Base-by-base conservation (phyloP, 495 filamentous ascomycete species). In the Xylaria grammica region DNA sequence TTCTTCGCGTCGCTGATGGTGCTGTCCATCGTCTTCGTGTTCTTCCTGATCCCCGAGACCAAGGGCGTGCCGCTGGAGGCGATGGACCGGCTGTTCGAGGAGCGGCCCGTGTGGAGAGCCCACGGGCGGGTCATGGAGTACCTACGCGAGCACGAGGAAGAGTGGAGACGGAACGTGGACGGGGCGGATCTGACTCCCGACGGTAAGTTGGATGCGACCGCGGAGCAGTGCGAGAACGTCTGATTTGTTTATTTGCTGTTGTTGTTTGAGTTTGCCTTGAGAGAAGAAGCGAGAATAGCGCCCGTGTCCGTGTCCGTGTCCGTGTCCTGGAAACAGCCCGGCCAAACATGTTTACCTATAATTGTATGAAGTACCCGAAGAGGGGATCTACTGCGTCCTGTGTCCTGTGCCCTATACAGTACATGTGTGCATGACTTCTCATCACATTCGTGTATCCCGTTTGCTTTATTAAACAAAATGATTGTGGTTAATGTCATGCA, bases 1-100 rank as follows among this genome's bases (percentile, higher is more conserved):
- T 91, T 92, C 81, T 93, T 93, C 67, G 89, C 89, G 1, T 84
- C 83, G 2, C 76, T 91, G 66, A 91, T 91, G 87, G 79, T 90
- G 13, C 67, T 85, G 13, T 88, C 87, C 26, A 83, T 89, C 49
- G 58, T 86, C 66, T 93, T 91, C 68, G 85, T 90, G 34, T 84
- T 72, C 57, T 82, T 84, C 65, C 72, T 75, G 11, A 38, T 84
- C 4, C 82, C 82, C 2, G 82, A 85, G 77, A 85, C 82, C 3
- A 85, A 84, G 61, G 76, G 77, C 17, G 69, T 84, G 17, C 77
- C 80, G 4, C 74, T 85, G n/a, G 82, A 85, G 67, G 74, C 76
- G n/a, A 85, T 85, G 80, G 81, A 84, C 52, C 69, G 81, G 4
- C 72, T 91, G 7, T 91, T 91, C 67, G 81, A 84, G 70, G 67